Conservation (phyloP, 2,329 filamentous ascomycete species). For the Thielaviopsis populi region DNA sequence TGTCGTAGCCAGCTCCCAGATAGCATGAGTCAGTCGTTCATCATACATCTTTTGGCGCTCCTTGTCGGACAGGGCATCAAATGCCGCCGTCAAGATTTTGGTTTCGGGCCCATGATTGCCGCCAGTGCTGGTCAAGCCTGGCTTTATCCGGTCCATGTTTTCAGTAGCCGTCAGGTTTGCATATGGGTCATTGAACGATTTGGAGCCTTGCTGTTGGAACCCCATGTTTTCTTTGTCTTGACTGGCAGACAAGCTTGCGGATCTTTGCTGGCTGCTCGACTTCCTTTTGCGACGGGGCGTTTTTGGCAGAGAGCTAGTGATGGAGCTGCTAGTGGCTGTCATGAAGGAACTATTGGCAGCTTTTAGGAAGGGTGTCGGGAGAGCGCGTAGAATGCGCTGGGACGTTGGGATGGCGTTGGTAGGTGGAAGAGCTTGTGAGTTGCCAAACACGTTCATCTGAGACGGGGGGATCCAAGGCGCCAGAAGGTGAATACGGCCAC, state of each 20-base stretch:
- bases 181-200: slow-evolving; percentile 19
- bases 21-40: slow-evolving; percentile 71
- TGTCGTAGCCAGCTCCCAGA: slow-evolving; percentile 84
- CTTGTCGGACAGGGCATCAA: slow-evolving; percentile 49
- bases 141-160: slow-evolving; percentile 35
- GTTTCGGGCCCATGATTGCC: background rate
- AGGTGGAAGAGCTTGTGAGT: slow-evolving; percentile 59
- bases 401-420: slow-evolving; percentile 79
- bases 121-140: slow-evolving; percentile 20
- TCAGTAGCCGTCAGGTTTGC: slow-evolving; percentile 26
- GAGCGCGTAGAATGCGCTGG: slow-evolving; percentile 74
- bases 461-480: slow-evolving; percentile 96
- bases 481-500: slow-evolving; percentile 82
- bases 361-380: slow-evolving; percentile 82
- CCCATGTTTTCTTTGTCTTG: slow-evolving; percentile 38
- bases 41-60: slow-evolving; percentile 68
- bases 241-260: slow-evolving; percentile 18
- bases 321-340: slow-evolving; percentile 73
- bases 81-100: slow-evolving; percentile 36
- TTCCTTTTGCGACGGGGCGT: slow-evolving; percentile 37
- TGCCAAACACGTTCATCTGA: slow-evolving; percentile 67
- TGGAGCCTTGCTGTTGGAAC: slow-evolving; percentile 15
- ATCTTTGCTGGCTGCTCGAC: slow-evolving; percentile 24
- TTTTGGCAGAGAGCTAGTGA: slow-evolving; percentile 64
- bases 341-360: slow-evolving; percentile 94